Evolutionary conservation across 495 filamentous ascomycete species (phyloP).

Genomic region (Xylaria acuta): DNA sequence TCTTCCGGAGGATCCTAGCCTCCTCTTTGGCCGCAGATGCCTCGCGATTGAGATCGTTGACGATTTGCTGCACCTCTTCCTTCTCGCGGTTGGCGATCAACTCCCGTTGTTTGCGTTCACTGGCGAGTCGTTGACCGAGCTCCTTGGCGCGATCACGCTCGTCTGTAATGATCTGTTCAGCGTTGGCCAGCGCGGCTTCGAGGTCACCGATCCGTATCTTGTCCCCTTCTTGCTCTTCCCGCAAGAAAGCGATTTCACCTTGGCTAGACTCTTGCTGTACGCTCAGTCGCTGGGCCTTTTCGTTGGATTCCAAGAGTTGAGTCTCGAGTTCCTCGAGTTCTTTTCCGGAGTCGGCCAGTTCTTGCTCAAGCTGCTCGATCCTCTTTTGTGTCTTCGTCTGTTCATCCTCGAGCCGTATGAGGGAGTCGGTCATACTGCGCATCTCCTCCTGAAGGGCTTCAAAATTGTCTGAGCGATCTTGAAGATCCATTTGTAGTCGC

Average conservation of each 20-base stretch:
- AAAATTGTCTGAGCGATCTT: constrained; percentile 80
- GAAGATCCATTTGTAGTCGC: constrained; percentile 70
- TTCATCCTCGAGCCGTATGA: constrained; percentile 87
- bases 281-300: constrained; percentile 81
- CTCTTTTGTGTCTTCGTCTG: constrained; percentile 66
- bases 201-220: constrained; percentile 98
- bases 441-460: constrained; percentile 87
- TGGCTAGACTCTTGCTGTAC: constrained; percentile 93
- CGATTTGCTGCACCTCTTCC: constrained; percentile 73
- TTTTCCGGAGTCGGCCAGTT: constrained; percentile 74
- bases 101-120: constrained; percentile 85
- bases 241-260: constrained; percentile 90
- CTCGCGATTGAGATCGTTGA: constrained; percentile 86
- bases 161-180: constrained; percentile 73
- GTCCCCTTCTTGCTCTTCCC: constrained; percentile 96
- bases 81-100: constrained; percentile 85
- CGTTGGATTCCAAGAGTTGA: constrained; percentile 77
- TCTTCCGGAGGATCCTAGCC: constrained; percentile 77
- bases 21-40: constrained; percentile 85
- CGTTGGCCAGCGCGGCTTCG: constrained; percentile 77
- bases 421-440: constrained; percentile 82
- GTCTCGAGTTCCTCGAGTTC: constrained; percentile 80
- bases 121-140: constrained; percentile 75
- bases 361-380: constrained; percentile 75
- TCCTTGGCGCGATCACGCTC: constrained; percentile 82